Evolutionary conservation across 1,284 basidiomycete species (phyloP), one percentile per base, ranked within the genome.

Genomic region (Microbotryum saponariae): DNA sequence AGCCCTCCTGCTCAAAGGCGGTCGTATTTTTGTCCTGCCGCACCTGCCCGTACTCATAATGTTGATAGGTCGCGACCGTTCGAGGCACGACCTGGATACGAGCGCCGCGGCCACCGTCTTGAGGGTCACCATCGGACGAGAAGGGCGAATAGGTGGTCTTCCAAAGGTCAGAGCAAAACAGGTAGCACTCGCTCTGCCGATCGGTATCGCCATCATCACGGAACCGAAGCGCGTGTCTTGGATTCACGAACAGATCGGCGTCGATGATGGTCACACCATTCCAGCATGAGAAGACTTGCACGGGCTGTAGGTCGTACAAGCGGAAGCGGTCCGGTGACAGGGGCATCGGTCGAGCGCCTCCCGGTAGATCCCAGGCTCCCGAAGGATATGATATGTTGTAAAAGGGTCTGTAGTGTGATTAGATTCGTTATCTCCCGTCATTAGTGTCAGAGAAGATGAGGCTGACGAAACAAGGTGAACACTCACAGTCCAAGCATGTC

Each of bases 201-300:
- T 68, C 66, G 47, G 46, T 52, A 42, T 52, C 50, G 7, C 54
- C 29, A 6, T 58, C 48, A 3, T 59, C 16, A 16, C 64, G 61
- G 51, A 68, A 65, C 20, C 64, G 66, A 48, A 68, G 31, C 14
- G 45, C 49, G 50, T 65, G 55, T 42, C 16, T 42, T 8, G 66
- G 74, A 12, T 72, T 65, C 31, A 72, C 57, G 70, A 76, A 76
- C 6, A 75, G 73, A 9, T 61, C 58, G 31, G 75, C 73, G 57
- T 67, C 65, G 62, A 79, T 66, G 50, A 77, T 74, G 12, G 74
- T 73, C 48, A 78, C 37, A 23, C 66, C 66, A 55, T 68, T 65
- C 51, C 56, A 79, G 54, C 76, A 77, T 29, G 75, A 72, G 66
- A 77, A 78, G 21, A 78, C 77, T 65, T 78, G 77, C 69, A 76